Base-by-base conservation (phyloP, 1,284 basidiomycete genomes). In the Trichosporon coremiiforme region DNA sequence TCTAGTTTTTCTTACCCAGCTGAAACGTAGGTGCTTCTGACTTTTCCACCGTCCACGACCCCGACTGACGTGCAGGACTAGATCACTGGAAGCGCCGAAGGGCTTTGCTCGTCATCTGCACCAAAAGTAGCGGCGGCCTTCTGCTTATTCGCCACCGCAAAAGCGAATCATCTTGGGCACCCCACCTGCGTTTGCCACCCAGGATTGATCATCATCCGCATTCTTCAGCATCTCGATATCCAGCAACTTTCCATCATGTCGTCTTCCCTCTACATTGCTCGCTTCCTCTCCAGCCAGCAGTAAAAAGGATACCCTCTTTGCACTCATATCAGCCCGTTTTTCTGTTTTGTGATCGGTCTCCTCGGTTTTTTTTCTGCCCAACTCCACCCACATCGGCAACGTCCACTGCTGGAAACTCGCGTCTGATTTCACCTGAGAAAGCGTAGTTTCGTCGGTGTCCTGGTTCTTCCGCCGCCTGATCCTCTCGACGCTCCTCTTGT, bases 201-300 rank as follows among this genome's bases (percentile, higher is more conserved):
- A 62, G 57, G 57, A 62, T n/a, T 15, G 57, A 62, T 33, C 57
- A 62, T 62, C 57, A n/a, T 62, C 31, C 57, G 33, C 57, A n/a
- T n/a, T 62, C 57, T 62, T 35, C 31, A 62, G 29, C 57, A 62
- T 62, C 57, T 33, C 57, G 57, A 62, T 62, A 62, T 62, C 57
- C 57, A 62, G 57, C 57, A 33, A 31, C 31, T 35, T 17, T 31
- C n/a, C 57, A 62, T 35, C 57, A 62, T 62, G 57, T 62, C 57
- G 57, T 33, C 29, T 33, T 35, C 57, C 57, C 57, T 62, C 57
- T 17, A 31, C 29, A 17, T 35, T 35, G 57, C 57, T 62, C 15
- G 57, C 57, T 33, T 35, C 57, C 31, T 33, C 57, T 17, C 22
- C 57, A 62, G 57, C 57, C 57, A 62, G 57, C 57, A 62, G 57